Evolutionary conservation across 2,329 filamentous ascomycete genomes (phyloP).

Genomic region (Cladophialophora psammophila): DNA sequence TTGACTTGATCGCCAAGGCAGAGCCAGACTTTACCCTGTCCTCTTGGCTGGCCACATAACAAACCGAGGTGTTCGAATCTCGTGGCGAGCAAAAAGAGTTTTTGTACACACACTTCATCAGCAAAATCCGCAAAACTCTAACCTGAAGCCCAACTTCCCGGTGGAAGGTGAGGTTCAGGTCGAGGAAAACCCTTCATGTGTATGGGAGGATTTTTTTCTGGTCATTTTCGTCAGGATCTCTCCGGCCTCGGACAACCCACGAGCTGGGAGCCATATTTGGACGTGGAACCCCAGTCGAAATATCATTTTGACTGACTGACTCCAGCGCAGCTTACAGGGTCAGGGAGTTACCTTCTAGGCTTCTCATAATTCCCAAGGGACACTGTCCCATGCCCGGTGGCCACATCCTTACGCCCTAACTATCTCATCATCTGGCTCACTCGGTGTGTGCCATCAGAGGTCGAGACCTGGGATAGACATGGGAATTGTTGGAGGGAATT

Average conservation of each 20-base stretch:
- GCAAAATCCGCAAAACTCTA: neutral
- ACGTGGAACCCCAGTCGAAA: neutral
- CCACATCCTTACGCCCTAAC: neutral
- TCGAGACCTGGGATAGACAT: neutral
- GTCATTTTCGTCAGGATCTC: neutral
- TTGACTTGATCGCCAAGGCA: neutral
- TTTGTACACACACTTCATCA: neutral
- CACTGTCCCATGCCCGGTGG: neutral
- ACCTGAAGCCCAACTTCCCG: neutral
- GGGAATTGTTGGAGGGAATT: neutral
- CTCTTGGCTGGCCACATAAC: neutral
- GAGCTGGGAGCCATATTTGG: neutral
- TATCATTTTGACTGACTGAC: neutral
- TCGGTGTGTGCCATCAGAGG: conserved; percentile 1
- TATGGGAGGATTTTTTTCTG: neutral
- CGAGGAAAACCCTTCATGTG: neutral
- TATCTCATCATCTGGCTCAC: neutral
- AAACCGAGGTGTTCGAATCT: neutral
- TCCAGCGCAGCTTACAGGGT: neutral
- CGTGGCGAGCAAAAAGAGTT: neutral
- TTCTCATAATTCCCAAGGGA: neutral
- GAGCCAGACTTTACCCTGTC: neutral
- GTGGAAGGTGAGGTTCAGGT: conserved; percentile 5
- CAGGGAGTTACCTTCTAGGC: conserved; percentile 3
- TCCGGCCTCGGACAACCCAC: conserved; percentile 4